Conservation (phyloP, 2,329 filamentous ascomycete species). For the Penicillium sp. region DNA sequence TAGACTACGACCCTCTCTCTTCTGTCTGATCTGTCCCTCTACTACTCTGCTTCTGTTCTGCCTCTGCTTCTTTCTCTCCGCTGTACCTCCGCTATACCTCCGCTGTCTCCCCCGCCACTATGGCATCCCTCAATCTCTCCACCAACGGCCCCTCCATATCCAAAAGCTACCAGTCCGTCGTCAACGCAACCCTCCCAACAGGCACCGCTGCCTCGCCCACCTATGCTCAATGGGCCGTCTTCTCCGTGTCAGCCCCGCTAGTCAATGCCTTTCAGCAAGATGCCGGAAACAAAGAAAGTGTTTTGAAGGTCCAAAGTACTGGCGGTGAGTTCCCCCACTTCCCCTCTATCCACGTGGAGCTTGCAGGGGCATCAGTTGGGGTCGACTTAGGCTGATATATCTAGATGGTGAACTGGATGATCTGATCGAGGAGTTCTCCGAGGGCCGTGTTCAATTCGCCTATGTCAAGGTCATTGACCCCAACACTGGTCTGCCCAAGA, state of each 20-base stretch:
- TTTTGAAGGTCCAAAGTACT: conserved; percentile 90
- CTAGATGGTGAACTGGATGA: conserved; percentile 88
- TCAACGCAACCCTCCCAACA: conserved; percentile 64
- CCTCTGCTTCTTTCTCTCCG: not conserved
- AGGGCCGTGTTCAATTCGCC: conserved; percentile 94
- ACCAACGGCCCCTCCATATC: conserved; percentile 78
- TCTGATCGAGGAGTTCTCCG: conserved; percentile 92
- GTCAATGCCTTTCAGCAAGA: conserved; percentile 89
- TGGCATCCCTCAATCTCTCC: conserved; percentile 81
- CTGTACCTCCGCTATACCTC: not conserved
- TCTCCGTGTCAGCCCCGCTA: conserved; percentile 88
- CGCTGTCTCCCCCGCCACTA: conserved; percentile 41
- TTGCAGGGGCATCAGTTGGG: too few relatives aligned
- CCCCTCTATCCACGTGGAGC: not conserved
- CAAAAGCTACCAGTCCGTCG: conserved; percentile 73
- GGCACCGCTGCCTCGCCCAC: conserved; percentile 76
- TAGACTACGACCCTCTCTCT: too few relatives aligned
- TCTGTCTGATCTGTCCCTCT: not conserved
- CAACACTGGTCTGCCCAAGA: conserved; percentile 87
- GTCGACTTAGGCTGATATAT: not conserved
- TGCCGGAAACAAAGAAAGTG: conserved; percentile 82
- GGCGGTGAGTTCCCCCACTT: conserved; percentile 65
- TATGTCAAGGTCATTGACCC: conserved; percentile 96
- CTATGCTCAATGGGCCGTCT: conserved; percentile 90
- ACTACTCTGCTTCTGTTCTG: too few relatives aligned